A percentile compares a stretch with the other conserved stretches of the same genome.
These are phyloP conservation scores for Sclerotinia minor DNA, from an alignment of 2,329 filamentous ascomycete species.

Conservation along the genomic window DNA sequence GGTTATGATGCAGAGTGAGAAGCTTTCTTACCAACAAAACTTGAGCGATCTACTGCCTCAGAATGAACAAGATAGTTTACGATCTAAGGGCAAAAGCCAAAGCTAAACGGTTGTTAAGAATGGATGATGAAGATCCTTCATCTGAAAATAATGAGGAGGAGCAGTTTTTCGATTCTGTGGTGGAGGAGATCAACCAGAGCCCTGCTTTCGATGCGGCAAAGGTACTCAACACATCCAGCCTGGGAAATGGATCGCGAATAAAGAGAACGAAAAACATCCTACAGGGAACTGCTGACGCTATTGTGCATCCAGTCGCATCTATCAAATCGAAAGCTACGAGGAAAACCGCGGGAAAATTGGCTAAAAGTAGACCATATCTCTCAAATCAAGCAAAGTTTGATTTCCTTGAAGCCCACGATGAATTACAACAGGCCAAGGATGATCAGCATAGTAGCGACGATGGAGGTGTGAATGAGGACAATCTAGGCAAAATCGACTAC, in stretches of 20 bases:
- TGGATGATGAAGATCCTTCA: neutral
- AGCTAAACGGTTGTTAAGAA: neutral
- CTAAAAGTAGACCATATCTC: constrained; percentile 37
- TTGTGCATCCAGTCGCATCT: constrained; percentile 32
- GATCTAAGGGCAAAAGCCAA: constrained; percentile 10
- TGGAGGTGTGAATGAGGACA: constrained; percentile 29
- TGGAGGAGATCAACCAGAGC: constrained; percentile 29
- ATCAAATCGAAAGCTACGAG: constrained; percentile 30
- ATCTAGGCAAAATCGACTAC: constrained; percentile 24
- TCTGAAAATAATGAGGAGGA: neutral
- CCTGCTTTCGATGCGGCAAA: constrained; percentile 33
- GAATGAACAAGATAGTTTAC: neutral
- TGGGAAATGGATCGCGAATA: constrained; percentile 21
- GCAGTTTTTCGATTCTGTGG: neutral
- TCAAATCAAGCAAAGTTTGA: constrained; percentile 44
- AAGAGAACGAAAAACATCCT: constrained; percentile 27
- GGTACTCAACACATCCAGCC: constrained; percentile 26
- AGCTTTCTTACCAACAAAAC: constrained; percentile 15
- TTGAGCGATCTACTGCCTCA: neutral
- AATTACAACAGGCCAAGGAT: constrained; percentile 25
- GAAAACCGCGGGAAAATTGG: constrained; percentile 32
- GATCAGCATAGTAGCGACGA: constrained; percentile 21
- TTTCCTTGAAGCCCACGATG: constrained; percentile 42
- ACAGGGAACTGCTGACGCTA: constrained; percentile 24
- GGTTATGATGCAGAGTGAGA: constrained; percentile 6